Percentiles rank a stretch among this genome's conserved stretches.
These are phyloP conservation scores for Phytopythium sindhum DNA, from an alignment of 352 stramenopile species.

Conservation along the genomic window DNA sequence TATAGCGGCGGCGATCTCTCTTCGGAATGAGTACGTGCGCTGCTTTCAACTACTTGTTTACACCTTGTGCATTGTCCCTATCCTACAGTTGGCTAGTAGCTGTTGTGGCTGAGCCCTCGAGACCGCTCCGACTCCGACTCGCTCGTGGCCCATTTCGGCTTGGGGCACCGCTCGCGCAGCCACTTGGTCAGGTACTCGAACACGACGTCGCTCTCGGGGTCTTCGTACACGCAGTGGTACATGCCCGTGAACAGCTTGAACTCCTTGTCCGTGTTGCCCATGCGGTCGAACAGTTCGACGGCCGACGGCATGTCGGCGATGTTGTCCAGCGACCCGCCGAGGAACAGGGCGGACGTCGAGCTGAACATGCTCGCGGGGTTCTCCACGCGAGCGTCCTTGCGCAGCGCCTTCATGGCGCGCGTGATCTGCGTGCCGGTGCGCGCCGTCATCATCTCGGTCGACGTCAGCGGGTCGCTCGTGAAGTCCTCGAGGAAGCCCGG, in stretches of 20 bases:
- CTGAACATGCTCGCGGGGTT: constrained; percentile 21
- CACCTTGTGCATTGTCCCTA: not conserved
- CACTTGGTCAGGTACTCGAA: constrained; percentile 40
- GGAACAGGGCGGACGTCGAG: constrained; percentile 25
- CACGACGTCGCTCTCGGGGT: constrained; percentile 48
- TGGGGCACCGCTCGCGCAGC: constrained; percentile 24
- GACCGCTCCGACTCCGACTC: not conserved
- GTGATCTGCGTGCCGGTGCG: constrained; percentile 31
- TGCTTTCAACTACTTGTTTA: not conserved
- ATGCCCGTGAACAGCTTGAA: constrained; percentile 57
- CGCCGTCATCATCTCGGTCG: constrained; percentile 30
- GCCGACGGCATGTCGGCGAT: constrained; percentile 39
- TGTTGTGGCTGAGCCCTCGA: not conserved
- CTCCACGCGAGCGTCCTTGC: constrained; percentile 23
- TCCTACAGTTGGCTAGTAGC: constrained; percentile 1
- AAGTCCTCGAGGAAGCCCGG: constrained; percentile 33
- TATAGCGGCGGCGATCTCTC: not conserved
- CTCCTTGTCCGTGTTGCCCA: constrained; percentile 53
- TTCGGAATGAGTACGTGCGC: not conserved
- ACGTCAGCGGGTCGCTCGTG: constrained; percentile 31
- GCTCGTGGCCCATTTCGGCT: not conserved
- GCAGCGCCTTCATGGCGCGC: constrained; percentile 31
- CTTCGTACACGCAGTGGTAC: constrained; percentile 57
- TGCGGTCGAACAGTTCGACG: constrained; percentile 37
- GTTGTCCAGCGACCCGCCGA: constrained; percentile 42